These are phyloP conservation scores for Kodamaea sp. DNA, from an alignment of 1,139 yeast species.

Conservation along the genomic window DNA sequence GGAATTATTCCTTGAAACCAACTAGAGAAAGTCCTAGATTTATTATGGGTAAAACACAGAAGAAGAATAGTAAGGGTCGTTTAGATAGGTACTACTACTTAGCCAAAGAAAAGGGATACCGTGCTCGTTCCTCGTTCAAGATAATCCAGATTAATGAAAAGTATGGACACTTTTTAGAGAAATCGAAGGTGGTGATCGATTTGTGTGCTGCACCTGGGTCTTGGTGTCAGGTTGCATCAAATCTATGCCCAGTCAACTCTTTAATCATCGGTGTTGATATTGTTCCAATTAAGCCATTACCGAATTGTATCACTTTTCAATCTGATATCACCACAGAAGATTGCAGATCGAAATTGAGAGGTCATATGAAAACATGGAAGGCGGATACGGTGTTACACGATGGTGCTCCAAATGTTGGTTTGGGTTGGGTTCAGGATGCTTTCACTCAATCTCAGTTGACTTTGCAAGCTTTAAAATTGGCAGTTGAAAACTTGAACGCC, in stretches of 20 bases:
- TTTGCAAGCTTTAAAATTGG: constrained; percentile 86
- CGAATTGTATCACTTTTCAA: constrained; percentile 91
- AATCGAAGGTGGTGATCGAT: constrained; percentile 96
- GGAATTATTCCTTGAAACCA: no score
- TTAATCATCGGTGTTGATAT: constrained; percentile 96
- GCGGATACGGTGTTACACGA: constrained; percentile 98
- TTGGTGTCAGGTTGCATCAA: constrained; percentile 99
- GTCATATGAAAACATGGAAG: constrained; percentile 98
- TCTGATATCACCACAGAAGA: constrained; percentile 98
- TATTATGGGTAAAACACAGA: constrained; percentile 86
- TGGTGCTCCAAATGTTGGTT: constrained; percentile 99
- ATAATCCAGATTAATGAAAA: constrained; percentile 94
- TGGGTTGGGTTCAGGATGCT: constrained; percentile 99
- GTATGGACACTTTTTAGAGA: constrained; percentile 91
- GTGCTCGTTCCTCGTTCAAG: constrained; percentile 98
- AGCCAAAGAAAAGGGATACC: constrained; percentile 96
- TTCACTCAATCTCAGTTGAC: constrained; percentile 96
- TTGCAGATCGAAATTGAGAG: constrained; percentile 89
- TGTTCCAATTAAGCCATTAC: constrained; percentile 93
- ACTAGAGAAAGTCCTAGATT: not conserved
- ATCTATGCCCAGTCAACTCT: constrained; percentile 88
- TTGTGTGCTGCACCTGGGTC: constrained; percentile 99
- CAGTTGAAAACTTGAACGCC: constrained; percentile 87
- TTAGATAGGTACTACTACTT: constrained; percentile 93
- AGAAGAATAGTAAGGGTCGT: constrained; percentile 98